Evolutionary conservation across 2,329 filamentous ascomycete genomes (phyloP).

Genomic region (Uncinocarpus reesii): DNA sequence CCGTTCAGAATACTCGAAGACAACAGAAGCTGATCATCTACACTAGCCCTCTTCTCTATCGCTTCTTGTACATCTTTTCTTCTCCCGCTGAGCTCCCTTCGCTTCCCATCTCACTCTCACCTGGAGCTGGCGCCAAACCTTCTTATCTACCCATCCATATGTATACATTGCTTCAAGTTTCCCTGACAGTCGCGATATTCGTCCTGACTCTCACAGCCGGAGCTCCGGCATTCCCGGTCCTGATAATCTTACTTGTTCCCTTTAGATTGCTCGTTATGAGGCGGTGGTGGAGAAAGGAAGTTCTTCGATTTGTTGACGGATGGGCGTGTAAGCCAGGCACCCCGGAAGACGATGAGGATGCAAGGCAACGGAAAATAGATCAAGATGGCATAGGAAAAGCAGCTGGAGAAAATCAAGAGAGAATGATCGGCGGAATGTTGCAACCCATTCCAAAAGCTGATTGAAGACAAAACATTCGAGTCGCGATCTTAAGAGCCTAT

Average conservation of each 20-base stretch:
- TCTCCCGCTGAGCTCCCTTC: conserved; percentile 42
- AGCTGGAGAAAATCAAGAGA: neutral
- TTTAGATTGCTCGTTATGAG: conserved; percentile 53
- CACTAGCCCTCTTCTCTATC: conserved; percentile 46
- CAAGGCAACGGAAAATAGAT: neutral
- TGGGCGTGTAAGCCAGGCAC: conserved; percentile 45
- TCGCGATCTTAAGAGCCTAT: too few species aligned
- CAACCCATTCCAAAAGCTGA: too few species aligned
- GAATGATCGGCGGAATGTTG: too few species aligned
- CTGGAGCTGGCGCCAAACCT: conserved; percentile 14
- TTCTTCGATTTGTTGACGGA: conserved; percentile 43
- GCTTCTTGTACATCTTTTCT: conserved; percentile 50
- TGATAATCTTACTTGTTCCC: conserved; percentile 55
- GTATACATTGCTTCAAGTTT: conserved; percentile 50
- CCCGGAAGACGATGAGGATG: conserved; percentile 41
- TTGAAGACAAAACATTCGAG: too few species aligned
- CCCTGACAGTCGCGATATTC: conserved; percentile 52
- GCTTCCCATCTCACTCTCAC: conserved; percentile 29
- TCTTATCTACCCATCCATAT: conserved; percentile 47
- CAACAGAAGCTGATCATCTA: conserved; percentile 11
- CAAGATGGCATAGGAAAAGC: neutral
- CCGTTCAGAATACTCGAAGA: neutral
- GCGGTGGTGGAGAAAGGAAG: conserved; percentile 49
- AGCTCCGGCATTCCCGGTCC: conserved; percentile 52
- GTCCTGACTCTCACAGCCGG: conserved; percentile 53